Evolutionary conservation across 768 basidiomycete species (phyloP), one percentile per base, ranked within the genome.

Genomic region (Krasilnikovozyma curviuscula): DNA sequence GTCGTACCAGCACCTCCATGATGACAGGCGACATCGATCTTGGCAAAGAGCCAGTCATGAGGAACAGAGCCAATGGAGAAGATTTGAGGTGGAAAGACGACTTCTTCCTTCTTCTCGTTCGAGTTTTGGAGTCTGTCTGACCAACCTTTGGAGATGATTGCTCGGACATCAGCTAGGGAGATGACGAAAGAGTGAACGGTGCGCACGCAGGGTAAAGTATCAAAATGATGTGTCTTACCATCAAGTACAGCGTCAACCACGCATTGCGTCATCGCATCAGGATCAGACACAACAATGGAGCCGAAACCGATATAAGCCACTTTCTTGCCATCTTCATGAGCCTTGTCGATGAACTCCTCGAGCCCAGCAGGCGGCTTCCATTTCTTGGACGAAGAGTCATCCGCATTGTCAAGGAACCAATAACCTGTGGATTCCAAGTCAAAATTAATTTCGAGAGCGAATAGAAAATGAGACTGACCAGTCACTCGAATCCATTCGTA

Each of bases 1-100:
- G 86, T 89, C 2, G 91, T 93, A 19, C 91, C 91, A 4, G 91
- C 86, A 46, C 91, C 91, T 50, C 91, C 91, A 59, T 98, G 91
- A 68, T 98, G 91, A 54, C 89, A 93, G 16, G 85, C 85, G n/a
- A 86, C 91, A 60, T 89, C 83, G 50, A 98, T 85, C 38, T 78
- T 74, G 54, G 72, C 73, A 69, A 98, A 98, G 41, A 98, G 65
- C 91, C 91, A 98, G 62, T 95, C 85, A 54, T 63, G 62, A 24
- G 62, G 62, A 19, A 61, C 55, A 35, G 31, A 83, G 18, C 78
- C 70, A 50, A 97, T 79, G 1, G 78, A 68, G 62, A 82, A 85
- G 53, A 93, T 85, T 60, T 83, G 74, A 46, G 74, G 70, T 23
- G 83, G 81, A 37, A 83, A 61, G 6, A 79, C 71, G 52, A 79